These are phyloP conservation scores for Eruca vesicaria DNA, from an alignment of 441 rosid genomes.

Conservation along the genomic window DNA sequence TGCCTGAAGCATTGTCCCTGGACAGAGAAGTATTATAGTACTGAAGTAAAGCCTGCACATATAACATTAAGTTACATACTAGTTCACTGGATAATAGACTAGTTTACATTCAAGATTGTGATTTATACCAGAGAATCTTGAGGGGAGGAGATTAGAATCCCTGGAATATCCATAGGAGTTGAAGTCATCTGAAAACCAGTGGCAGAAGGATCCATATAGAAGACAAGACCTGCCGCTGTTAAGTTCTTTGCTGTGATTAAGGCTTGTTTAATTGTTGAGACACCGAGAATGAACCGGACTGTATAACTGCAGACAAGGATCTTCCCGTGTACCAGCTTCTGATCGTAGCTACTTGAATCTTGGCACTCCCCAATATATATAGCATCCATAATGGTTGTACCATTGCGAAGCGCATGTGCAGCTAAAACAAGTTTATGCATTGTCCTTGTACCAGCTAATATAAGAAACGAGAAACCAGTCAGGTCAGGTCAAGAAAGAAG, in stretches of 20 bases:
- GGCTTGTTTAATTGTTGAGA: constrained; percentile 79
- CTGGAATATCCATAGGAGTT: constrained; percentile 78
- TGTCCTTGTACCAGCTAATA: constrained; percentile 73
- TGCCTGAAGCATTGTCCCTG: constrained; percentile 46
- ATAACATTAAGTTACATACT: constrained; percentile 14
- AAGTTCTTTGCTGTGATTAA: constrained; percentile 72
- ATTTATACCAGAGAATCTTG: constrained; percentile 79
- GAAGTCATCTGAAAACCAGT: constrained; percentile 90
- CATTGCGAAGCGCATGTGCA: constrained; percentile 67
- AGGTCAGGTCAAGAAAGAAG: constrained; percentile 4
- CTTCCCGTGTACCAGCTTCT: constrained; percentile 67
- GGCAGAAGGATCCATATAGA: constrained; percentile 84
- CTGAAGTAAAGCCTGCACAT: constrained; percentile 60
- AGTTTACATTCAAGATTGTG: constrained; percentile 2
- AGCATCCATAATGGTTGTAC: constrained; percentile 58
- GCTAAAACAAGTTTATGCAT: constrained; percentile 73
- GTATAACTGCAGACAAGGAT: constrained; percentile 92
- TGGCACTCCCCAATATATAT: constrained; percentile 95
- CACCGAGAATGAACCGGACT: constrained; percentile 85
- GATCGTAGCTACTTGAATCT: constrained; percentile 58
- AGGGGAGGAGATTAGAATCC: constrained; percentile 79
- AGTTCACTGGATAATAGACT: background rate
- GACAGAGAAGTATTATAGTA: constrained; percentile 85
- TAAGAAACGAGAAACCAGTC: background rate
- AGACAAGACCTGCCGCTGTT: constrained; percentile 86